Base-by-base conservation (phyloP, 2,329 filamentous ascomycete genomes). In the Pseudogymnoascus sp. region DNA sequence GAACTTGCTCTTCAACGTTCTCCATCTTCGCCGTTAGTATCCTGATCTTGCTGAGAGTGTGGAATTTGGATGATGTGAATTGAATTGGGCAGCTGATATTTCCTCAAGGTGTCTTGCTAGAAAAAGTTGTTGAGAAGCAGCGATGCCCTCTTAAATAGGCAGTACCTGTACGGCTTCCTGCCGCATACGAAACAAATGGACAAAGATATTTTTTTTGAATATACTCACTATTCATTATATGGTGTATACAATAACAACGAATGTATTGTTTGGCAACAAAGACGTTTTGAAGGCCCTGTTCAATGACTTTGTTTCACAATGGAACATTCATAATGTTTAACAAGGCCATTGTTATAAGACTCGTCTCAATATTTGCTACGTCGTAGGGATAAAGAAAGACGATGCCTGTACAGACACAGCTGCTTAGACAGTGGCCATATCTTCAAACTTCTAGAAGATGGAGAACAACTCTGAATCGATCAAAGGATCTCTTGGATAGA, bases 391-490 rank as follows among this genome's bases (percentile, higher is more conserved):
- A 55, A 55, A 55, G 29, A 13, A 35, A 33, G 8, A 9, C 13
- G 9, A 13, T 55, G 15, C 9, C 9, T 55, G 48, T 15, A 33
- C 15, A 55, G 9, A 33, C 48, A 12, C 15, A 21, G n/a, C 9
- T 33, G 13, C 48, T 55, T 18, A 55, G 29, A 55, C 48, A 55
- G 29, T 21, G n/a, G 29, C 4, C 27, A 33, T 33, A 55, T 33
- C 48, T 55, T 55, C 8, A 55, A 55, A 33, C 48, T 55, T 55
- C 48, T 55, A 55, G 48, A 55, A 55, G 48, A 35, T 33, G 21
- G 27, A 33, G 27, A 55, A 18, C 4, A 55, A 33, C 35, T 55
- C 48, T 12, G 29, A 35, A 35, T 55, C 15, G n/a, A 18, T 55
- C 48, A 55, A 55, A 55, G 48, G 29, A 13, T 18, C 29, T 18